Evolutionary conservation across 176 grass and related monocot genomes (phyloP), one percentile per base, ranked within the genome.

Genomic region (Avena insularis): DNA sequence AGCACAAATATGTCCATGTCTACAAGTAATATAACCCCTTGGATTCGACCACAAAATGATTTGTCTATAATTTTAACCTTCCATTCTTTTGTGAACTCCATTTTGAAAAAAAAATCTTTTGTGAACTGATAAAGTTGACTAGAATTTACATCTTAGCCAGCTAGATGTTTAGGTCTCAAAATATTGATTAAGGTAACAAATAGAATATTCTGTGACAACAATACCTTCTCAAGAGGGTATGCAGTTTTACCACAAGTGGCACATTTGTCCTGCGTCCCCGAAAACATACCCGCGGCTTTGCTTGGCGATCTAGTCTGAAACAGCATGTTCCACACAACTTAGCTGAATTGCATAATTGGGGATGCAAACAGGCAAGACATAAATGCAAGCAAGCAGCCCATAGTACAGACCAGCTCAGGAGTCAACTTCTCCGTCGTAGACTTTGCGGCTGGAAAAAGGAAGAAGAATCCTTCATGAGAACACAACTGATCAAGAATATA

Each of bases 211-310:
- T 0, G 8, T 43, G 36, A 45, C 10, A 19, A 57, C 13, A 55
- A 78, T 89, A 99, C 97, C 94, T 96, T 99, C 80, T 99, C 97
- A 59, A 99, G 90, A 90, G 97, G 97, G 83, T 99, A 99, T 63
- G 92, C 97, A 4, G 97, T 99, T 93, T 96, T 99, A 29, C 87
- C 85, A 1, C 97, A 99, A 87, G 97, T 96, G 81, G 91, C 94
- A 78, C 97, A 99, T 79, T 99, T 99, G 70, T 99, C 97, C 86
- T 96, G 97, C 65, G 97, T 99, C 69, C 97, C 97, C 59, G 92
- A 99, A 78, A 99, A 99, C 97, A 96, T 99, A 49, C 86, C 83
- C 0, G 92, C 94, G 29, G 94, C 94, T 93, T 99, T 99, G 85
- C 94, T 99, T 21, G 92, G 94, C 23, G 94, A 92, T 83, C 92